Percentiles rank a stretch among this genome's conserved stretches.
Evolutionary conservation across 805 yeast genomes (phyloP).

Genomic region (Spathaspora passalidarum): DNA sequence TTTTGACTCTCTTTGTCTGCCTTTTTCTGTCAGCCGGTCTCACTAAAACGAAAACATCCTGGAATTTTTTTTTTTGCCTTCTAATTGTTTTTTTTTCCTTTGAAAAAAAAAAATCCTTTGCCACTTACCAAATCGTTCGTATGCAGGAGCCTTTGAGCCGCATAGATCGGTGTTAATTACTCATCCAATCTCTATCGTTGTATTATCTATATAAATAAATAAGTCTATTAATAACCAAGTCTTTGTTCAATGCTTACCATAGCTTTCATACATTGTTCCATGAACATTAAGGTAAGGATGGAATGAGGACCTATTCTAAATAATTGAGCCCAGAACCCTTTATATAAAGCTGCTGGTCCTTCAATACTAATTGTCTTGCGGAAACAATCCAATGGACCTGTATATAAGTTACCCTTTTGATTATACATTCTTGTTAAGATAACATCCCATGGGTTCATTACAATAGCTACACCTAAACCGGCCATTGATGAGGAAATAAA

Average conservation of each 20-base stretch:
- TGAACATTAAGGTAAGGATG: conserved; percentile 80
- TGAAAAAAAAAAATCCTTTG: no score
- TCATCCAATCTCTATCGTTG: background rate
- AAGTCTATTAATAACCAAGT: conserved; percentile 3
- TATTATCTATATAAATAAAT: conserved; percentile 1
- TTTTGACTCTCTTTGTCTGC: background rate
- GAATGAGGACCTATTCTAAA: conserved; percentile 95
- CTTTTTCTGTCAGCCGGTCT: background rate
- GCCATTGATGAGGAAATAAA: conserved; percentile 70
- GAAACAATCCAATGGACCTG: conserved; percentile 86
- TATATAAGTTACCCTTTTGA: conserved; percentile 84
- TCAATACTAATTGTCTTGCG: conserved; percentile 77
- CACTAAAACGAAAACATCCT: background rate
- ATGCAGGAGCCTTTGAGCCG: background rate
- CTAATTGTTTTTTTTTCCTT: background rate
- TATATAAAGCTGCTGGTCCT: conserved; percentile 85
- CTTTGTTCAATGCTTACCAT: conserved; percentile 28
- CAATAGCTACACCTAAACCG: conserved; percentile 90
- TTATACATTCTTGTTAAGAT: conserved; percentile 91
- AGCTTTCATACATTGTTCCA: conserved; percentile 89
- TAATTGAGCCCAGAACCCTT: conserved; percentile 92
- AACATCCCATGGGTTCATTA: conserved; percentile 98
- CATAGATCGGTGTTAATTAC: no score
- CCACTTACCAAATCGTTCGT: background rate
- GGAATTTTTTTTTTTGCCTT: background rate